These are phyloP conservation scores for Thraustochytrium striatum DNA, from an alignment of 352 stramenopile species.

Conservation along the genomic window DNA sequence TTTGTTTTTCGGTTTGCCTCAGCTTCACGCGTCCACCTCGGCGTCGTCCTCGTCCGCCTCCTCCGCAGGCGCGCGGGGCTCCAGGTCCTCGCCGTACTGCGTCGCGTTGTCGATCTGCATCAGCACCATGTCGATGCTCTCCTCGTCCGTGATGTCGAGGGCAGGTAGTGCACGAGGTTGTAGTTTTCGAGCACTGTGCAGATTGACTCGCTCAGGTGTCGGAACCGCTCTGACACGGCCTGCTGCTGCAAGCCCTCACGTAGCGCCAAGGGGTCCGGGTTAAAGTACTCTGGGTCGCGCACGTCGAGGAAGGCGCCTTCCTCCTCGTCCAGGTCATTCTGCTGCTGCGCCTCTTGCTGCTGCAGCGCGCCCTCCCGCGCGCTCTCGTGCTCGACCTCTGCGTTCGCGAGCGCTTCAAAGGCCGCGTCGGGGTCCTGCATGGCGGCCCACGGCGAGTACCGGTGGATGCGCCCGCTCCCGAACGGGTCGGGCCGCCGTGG, in stretches of 20 bases:
- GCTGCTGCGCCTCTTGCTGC: not conserved
- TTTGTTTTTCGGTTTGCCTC: too few species aligned
- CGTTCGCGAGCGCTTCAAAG: too few species aligned
- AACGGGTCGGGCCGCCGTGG: not conserved
- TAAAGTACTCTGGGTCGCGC: conserved; percentile 44
- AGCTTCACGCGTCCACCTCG: not conserved
- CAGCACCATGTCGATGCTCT: conserved; percentile 91
- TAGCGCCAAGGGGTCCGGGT: not conserved
- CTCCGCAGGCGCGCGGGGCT: conserved; percentile 60
- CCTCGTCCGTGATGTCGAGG: conserved; percentile 92
- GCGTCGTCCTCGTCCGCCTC: not conserved
- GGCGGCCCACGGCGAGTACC: not conserved
- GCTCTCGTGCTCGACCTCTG: not conserved
- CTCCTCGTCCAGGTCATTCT: conserved; percentile 12
- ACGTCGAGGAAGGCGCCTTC: conserved; percentile 12
- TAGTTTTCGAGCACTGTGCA: conserved; percentile 79
- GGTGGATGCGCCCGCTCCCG: not conserved
- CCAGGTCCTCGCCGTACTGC: conserved; percentile 93
- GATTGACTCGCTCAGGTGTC: conserved; percentile 29
- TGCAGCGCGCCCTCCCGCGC: not conserved
- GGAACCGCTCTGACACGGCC: not conserved
- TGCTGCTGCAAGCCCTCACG: conserved; percentile 18
- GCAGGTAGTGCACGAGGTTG: conserved; percentile 94
- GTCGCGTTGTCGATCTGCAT: conserved; percentile 89
- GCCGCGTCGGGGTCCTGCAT: not conserved